Evolutionary conservation across 257 asterid species (phyloP).

Genomic region (Przewalskia tangutica): DNA sequence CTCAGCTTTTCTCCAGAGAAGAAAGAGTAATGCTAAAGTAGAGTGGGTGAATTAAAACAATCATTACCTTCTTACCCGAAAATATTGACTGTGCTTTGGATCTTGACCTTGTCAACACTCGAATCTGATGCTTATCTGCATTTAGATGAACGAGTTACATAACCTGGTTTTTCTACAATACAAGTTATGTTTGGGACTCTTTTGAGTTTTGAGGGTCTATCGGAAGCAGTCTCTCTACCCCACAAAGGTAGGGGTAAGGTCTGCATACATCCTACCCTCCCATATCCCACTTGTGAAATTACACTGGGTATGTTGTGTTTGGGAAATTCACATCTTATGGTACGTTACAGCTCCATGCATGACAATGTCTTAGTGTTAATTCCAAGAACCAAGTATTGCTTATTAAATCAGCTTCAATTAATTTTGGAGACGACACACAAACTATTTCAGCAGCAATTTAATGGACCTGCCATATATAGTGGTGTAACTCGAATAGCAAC

Average conservation of each 20-base stretch:
- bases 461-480: background rate
- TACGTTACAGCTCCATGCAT: background rate
- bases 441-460: background rate
- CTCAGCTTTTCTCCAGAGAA: background rate
- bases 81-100: conserved; percentile 63
- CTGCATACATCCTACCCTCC: too few relatives aligned
- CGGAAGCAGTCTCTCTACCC: too few relatives aligned
- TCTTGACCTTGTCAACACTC: conserved; percentile 75
- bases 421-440: background rate
- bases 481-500: background rate
- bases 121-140: conserved; percentile 68
- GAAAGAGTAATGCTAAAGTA: background rate
- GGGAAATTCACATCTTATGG: background rate
- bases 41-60: conserved; percentile 13
- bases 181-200: background rate
- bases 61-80: conserved; percentile 97
- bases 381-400: background rate
- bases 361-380: background rate
- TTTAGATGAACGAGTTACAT: background rate
- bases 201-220: too few relatives aligned
- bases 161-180: background rate
- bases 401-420: background rate
- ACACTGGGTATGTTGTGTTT: too few relatives aligned
- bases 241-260: too few relatives aligned
- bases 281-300: too few relatives aligned